Evolutionary conservation across 148 eudicot species (phyloP).

Genomic region (Mesembryanthemum crystallinum): DNA sequence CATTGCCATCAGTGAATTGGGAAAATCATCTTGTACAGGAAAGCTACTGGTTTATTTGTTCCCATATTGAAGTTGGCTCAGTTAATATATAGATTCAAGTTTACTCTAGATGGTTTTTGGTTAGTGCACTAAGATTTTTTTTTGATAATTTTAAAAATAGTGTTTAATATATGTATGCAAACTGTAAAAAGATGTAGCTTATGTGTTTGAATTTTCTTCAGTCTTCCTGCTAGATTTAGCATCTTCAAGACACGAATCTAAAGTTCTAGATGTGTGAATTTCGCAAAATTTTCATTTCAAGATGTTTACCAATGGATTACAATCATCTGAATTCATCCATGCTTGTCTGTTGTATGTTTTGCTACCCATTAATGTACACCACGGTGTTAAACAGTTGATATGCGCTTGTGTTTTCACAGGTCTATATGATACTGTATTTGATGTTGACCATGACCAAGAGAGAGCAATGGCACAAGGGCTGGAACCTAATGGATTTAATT

Average conservation of each 20-base stretch:
- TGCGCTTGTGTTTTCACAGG: constrained; percentile 40
- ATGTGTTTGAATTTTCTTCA: neutral
- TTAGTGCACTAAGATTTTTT: neutral
- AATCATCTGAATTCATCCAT: neutral
- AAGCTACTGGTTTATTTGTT: neutral
- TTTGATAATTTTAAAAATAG: neutral
- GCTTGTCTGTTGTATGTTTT: neutral
- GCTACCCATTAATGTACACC: neutral
- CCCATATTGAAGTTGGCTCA: neutral
- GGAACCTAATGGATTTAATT: constrained; percentile 93
- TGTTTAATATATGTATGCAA: neutral
- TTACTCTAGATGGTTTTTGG: neutral
- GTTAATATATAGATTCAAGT: neutral
- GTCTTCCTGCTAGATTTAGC: neutral
- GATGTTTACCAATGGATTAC: neutral
- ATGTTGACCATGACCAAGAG: constrained; percentile 89
- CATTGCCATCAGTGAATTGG: neutral
- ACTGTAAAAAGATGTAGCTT: neutral
- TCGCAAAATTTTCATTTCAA: neutral
- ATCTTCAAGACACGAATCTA: neutral
- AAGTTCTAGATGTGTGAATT: neutral
- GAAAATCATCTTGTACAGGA: neutral
- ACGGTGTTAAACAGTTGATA: neutral
- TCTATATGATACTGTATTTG: constrained; percentile 89
- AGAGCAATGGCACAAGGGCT: constrained; percentile 83